Evolutionary conservation across 2,329 filamentous ascomycete species (phyloP), one percentile per base, ranked within the genome.

Genomic region (Fusarium sulawesiense): DNA sequence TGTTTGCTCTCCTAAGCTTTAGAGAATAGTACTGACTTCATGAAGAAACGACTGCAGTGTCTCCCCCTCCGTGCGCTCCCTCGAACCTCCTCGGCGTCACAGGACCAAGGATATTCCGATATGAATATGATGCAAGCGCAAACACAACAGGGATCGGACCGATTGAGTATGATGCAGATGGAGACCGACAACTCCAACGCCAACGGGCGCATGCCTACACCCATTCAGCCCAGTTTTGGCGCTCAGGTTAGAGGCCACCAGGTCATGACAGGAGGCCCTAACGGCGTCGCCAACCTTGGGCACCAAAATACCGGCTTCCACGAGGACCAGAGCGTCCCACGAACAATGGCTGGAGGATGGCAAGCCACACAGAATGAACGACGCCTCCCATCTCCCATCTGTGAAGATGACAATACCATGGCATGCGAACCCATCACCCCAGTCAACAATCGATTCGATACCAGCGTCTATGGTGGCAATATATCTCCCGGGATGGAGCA

Each of bases 341-440:
- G 85, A 27, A 85, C 81, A 2, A 79, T 87, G 67, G 80, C 81
- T 27, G 78, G 78, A 57, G 84, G 86, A 58, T 89, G 87, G 87
- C 83, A 82, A 47, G 79, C 83, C 64, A 78, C 85, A 16, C 85
- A 88, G 66, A 86, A 84, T 65, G 85, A 86, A 65, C 82, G 86
- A 27, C 83, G 85, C 18, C 79, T 88, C 2, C 87, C 87, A 4
- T 89, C 87, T 7, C 87, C 87, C n/a, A 89, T 89, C 54, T 88
- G 86, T 56, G 87, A 89, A 69, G 81, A 80, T 20, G 86, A 88
- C 60, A 85, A 87, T 53, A 73, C 72, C 64, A 84, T 83, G 80
- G 75, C 80, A 3, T 80, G 82, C 66, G 77, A 75, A 21, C 66
- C 73, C n/a, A 60, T 74, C 14, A 75, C 73, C 42, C 78, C 75